Base-by-base conservation (phyloP, 2,329 filamentous ascomycete genomes). In the Penicillium frequentans region DNA sequence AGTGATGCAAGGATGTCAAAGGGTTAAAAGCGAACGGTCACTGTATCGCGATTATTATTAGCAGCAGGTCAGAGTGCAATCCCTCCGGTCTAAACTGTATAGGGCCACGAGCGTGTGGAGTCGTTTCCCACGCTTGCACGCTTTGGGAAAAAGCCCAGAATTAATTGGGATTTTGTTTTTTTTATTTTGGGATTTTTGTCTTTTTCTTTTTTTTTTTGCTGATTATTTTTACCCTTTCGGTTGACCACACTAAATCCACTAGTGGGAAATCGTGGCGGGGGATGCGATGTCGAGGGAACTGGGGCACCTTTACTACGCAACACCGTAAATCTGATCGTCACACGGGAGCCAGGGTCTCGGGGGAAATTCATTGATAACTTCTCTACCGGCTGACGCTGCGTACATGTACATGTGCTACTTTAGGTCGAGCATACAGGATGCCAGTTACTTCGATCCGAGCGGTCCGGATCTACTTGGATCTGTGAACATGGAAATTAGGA, bases 251-350 rank as follows among this genome's bases (percentile, higher is more conserved):
- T 26, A 33, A 26, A 39, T 43, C 43, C 52, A 59, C 63, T 67
- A 67, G 64, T 60, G 64, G 65, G 62, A 60, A 67, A 65, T 66
- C 65, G 62, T 66, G 60, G 63, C 63, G 64, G 64, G 64, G 65
- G 64, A 64, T 62, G 62, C 59, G 58, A 62, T 55, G 55, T 56
- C 55, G 57, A 55, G 44, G 47, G 54, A 58, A 63, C 54, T 50
- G 55, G 55, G 58, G 52, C 29, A 33, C 16, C 19, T 21, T 29
- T 5, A 14, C 29, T 8, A 16, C 11, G 29, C 31, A 37, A 39
- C 21, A 50, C 33, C 37, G 29, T 16, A 49, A 39, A 39, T 42
- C 48, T 42, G 48, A 50, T 50, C 48, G 48, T 64, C 50, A 58
- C 62, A 64, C 62, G 50, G 31, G 51, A 50, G 54, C 57, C 46